A percentile compares a stretch with the other conserved stretches of the same genome.
Conservation (phyloP, 768 basidiomycete genomes). For the Lentinula edodes region DNA sequence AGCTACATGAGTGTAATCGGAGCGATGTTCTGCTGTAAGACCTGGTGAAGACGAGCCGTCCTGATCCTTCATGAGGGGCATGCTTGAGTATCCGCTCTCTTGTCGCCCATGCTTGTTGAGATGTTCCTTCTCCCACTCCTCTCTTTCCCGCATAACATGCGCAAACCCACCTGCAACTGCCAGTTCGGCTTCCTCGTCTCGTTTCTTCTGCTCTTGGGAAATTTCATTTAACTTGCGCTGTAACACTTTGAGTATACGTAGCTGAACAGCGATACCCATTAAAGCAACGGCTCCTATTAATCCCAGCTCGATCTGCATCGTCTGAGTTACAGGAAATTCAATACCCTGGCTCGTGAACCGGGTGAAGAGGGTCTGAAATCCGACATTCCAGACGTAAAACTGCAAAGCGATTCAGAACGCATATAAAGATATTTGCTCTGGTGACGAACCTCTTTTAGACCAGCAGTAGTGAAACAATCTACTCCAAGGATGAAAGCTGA, state of each 20-base stretch:
- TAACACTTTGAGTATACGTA: conserved; percentile 78
- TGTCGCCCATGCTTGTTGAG: conserved; percentile 59
- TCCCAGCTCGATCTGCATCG: conserved; percentile 92
- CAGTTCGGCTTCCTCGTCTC: conserved; percentile 71
- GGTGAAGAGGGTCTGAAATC: conserved; percentile 75
- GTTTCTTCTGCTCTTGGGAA: conserved; percentile 62
- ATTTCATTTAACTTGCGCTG: conserved; percentile 78
- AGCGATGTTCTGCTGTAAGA: conserved; percentile 37
- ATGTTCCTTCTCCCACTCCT: conserved; percentile 86
- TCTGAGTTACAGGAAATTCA: conserved; percentile 78
- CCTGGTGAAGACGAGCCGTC: conserved; percentile 42
- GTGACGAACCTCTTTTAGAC: conserved; percentile 76
- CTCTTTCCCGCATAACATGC: conserved; percentile 60
- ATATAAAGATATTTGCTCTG: conserved; percentile 9
- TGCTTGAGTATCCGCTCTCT: conserved; percentile 57
- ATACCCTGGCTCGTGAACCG: conserved; percentile 65
- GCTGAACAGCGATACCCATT: conserved; percentile 87
- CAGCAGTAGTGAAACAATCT: conserved; percentile 89
- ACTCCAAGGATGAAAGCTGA: conserved; percentile 89
- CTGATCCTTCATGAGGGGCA: conserved; percentile 63
- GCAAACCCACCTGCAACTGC: conserved; percentile 68
- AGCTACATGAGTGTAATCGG: conserved; percentile 41
- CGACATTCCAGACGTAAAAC: conserved; percentile 97
- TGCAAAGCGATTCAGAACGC: conserved; percentile 24
- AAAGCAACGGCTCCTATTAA: conserved; percentile 78